phyloP scores from a whole-genome alignment of 75 land plant genomes.

The Picea sitchensis region DNA sequence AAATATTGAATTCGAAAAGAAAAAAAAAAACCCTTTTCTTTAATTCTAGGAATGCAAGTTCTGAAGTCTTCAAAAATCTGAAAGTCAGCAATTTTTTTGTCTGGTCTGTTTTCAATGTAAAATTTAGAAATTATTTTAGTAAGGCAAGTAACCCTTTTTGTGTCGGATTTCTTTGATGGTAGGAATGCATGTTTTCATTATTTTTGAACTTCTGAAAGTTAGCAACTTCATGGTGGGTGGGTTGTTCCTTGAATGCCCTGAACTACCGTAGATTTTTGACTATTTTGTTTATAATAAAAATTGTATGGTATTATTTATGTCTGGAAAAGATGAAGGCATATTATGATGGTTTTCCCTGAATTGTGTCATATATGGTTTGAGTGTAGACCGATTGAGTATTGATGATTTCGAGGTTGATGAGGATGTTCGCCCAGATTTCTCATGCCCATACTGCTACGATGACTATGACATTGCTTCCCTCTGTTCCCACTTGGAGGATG shows the following conservation, averaged over 20 bases:
- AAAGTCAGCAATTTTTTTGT: too few relatives aligned
- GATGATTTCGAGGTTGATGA: constrained; percentile 86
- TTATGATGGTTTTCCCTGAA: not conserved
- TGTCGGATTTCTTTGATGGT: too few relatives aligned
- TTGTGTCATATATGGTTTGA: constrained; percentile 3
- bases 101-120: too few relatives aligned
- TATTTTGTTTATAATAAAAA: not conserved
- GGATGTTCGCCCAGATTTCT: constrained; percentile 69
- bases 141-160: too few relatives aligned
- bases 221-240: not conserved
- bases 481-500: constrained; percentile 90
- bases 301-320: not conserved
- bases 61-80: too few relatives aligned
- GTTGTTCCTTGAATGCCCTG: not conserved
- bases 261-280: not conserved
- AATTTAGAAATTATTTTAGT: too few relatives aligned
- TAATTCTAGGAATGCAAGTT: too few relatives aligned
- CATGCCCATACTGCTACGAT: constrained; percentile 93
- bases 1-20: too few relatives aligned
- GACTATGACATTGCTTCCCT: constrained; percentile 75
- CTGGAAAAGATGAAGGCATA: not conserved
- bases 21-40: too few relatives aligned
- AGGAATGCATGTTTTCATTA: too few relatives aligned
- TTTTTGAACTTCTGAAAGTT: not conserved
- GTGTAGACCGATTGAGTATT: constrained; percentile 61